A percentile compares a stretch with the other conserved stretches of the same genome.
Evolutionary conservation across 2,329 filamentous ascomycete genomes (phyloP).

Genomic region (Leptodontidium sp.): DNA sequence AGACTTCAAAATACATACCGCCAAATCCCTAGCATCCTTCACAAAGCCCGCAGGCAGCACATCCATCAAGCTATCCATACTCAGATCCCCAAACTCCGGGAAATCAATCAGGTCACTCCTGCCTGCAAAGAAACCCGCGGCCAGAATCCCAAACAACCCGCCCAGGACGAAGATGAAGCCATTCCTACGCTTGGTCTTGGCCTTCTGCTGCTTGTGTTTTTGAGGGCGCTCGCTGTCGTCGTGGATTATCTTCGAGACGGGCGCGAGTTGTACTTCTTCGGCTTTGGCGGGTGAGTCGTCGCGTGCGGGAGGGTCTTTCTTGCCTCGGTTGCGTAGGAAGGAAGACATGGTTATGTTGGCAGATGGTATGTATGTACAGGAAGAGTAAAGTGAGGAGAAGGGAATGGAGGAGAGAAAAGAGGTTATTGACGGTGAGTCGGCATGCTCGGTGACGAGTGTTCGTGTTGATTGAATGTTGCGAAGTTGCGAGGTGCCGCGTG

Average conservation of each 20-base stretch:
- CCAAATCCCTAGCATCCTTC: conserved; percentile 83
- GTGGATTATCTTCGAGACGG: conserved; percentile 54
- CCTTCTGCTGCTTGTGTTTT: conserved; percentile 35
- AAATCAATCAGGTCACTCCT: conserved; percentile 90
- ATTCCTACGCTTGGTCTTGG: conserved; percentile 65
- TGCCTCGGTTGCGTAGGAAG: conserved; percentile 40
- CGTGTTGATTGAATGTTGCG: background rate
- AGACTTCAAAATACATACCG: conserved; percentile 58
- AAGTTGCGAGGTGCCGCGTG: conserved; percentile 7
- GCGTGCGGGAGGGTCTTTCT: conserved; percentile 26
- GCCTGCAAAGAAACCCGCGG: conserved; percentile 88
- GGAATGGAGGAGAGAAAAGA: background rate
- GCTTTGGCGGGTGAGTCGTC: conserved; percentile 40
- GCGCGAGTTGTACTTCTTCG: conserved; percentile 59
- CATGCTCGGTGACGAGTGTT: background rate
- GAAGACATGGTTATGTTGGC: conserved; percentile 16
- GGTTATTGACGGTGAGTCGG: background rate
- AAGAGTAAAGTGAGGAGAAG: background rate
- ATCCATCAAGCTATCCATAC: conserved; percentile 86
- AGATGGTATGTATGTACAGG: background rate
- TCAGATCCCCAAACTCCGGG: conserved; percentile 72
- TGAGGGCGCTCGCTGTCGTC: conserved; percentile 22
- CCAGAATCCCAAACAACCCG: conserved; percentile 87
- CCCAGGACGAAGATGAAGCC: conserved; percentile 88
- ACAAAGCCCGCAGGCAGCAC: conserved; percentile 87